phyloP scores from a whole-genome alignment of 164 flowering plant species.

The Chloranthus sessilifolius region DNA sequence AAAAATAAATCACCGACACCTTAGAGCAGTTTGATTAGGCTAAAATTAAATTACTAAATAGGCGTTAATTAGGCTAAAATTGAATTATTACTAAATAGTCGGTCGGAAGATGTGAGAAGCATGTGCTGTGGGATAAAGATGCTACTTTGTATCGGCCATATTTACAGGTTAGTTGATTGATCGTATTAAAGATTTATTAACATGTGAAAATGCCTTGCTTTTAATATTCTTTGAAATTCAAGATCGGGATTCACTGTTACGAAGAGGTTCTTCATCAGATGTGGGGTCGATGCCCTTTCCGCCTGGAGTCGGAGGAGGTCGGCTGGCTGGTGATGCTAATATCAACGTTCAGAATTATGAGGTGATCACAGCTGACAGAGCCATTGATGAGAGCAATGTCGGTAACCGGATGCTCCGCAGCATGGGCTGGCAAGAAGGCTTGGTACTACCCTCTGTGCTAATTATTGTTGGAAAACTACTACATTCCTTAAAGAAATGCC shows the following conservation, averaged over 20 bases:
- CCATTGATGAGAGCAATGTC: constrained; percentile 88
- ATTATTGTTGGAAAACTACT: too few species aligned
- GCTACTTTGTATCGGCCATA: constrained; percentile 3
- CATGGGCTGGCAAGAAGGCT: constrained; percentile 99
- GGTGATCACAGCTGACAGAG: constrained; percentile 85
- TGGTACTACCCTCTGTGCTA: constrained; percentile 53
- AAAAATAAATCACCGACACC: too few species aligned
- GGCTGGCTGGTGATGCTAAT: constrained; percentile 41
- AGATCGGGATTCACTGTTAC: constrained; percentile 65
- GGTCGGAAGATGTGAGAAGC: constrained; percentile 2
- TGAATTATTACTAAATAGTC: too few species aligned
- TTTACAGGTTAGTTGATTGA: constrained; percentile 28
- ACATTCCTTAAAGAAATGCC: too few species aligned
- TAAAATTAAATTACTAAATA: too few species aligned
- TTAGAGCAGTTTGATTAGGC: too few species aligned
- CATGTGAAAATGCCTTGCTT: constrained; percentile 40
- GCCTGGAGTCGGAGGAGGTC: constrained; percentile 94
- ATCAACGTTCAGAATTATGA: constrained; percentile 53
- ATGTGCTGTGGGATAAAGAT: constrained; percentile 9
- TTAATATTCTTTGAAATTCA: constrained; percentile 32
- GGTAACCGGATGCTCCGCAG: constrained; percentile 96
- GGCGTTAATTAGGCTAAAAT: too few species aligned
- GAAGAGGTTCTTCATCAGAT: constrained; percentile 59
- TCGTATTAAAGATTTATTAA: constrained; percentile 27
- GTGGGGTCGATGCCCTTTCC: constrained; percentile 79